Base-by-base conservation (phyloP, 305 asterid genomes). In the Solanum chacoense region DNA sequence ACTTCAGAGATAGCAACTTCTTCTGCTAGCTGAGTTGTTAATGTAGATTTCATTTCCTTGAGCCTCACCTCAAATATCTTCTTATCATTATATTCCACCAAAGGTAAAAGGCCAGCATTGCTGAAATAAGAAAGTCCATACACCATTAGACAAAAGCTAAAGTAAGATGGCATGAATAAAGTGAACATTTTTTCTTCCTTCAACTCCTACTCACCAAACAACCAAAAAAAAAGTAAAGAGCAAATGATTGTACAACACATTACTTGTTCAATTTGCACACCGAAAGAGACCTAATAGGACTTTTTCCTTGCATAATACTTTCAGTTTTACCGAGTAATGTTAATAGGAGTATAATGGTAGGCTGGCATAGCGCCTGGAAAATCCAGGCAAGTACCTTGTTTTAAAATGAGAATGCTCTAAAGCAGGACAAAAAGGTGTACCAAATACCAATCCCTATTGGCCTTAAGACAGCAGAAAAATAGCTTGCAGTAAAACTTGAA, bases 11-110 rank as follows among this genome's bases (percentile, higher is more conserved):
- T 92, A 85, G 94, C 99, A 93, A 94, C 95, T 93, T 94, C 98
- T 91, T 95, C 99, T 10, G 97, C 94, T 87, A 97, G 95, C 92
- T 94, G 99, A 89, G 91, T 93, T 38, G 99, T 95, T 71, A 97
- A 89, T 26, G 98, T 96, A 90, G 98, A 89, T 90, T 96, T 97
- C 98, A 96, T 95, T 91, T 96, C 99, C 95, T 97, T 97, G 84
- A 94, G 92, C 91, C 90, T 97, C 92, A 93, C 98, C 91, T 96
- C 99, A 91, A 97, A 96, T 83, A 95, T 91, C 91, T 95, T 97
- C 94, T 97, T 97, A 88, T 96, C 98, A 85, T 92, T 93, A 93
- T 97, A 97, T 91, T 97, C 99, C 63, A 93, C 99, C 95, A 97
- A 88, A 31, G 92, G 93, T 50, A 92, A 86, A 87, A 97, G 98